Evolutionary conservation across 2,329 filamentous ascomycete species (phyloP).

Genomic region (Pseudogymnoascus sp.): DNA sequence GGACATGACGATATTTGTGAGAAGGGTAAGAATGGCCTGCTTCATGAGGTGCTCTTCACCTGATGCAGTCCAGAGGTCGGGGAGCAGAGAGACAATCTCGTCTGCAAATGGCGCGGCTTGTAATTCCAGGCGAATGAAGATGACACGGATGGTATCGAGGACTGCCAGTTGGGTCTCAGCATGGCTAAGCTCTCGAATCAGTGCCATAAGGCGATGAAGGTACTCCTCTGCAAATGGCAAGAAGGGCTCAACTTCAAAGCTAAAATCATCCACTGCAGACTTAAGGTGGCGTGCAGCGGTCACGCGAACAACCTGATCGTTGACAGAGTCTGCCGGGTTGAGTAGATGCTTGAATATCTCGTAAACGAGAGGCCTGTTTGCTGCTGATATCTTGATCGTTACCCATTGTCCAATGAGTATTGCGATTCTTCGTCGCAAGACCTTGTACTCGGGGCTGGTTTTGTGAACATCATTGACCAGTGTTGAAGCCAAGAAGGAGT

Average conservation of each 20-base stretch:
- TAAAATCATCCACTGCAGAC: constrained; percentile 73
- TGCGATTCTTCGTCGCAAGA: constrained; percentile 78
- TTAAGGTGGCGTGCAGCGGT: constrained; percentile 82
- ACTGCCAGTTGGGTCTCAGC: constrained; percentile 88
- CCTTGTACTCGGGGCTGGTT: constrained; percentile 55
- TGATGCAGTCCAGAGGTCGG: constrained; percentile 74
- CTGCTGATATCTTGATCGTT: constrained; percentile 61
- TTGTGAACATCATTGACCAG: constrained; percentile 71
- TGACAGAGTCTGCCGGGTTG: constrained; percentile 64
- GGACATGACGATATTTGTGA: constrained; percentile 75
- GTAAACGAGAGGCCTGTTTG: constrained; percentile 67
- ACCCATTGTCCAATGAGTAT: constrained; percentile 90
- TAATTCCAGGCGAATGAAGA: constrained; percentile 74
- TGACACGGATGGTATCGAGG: constrained; percentile 72
- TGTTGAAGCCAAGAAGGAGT: constrained; percentile 65
- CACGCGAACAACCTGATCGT: constrained; percentile 86
- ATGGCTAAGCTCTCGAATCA: constrained; percentile 72
- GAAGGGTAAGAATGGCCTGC: constrained; percentile 79
- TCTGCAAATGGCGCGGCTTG: constrained; percentile 63
- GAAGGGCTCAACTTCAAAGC: constrained; percentile 67
- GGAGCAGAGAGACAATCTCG: constrained; percentile 71
- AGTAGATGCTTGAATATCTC: constrained; percentile 84
- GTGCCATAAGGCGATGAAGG: constrained; percentile 61
- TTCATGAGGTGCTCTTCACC: constrained; percentile 82
- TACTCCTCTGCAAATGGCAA: constrained; percentile 67